Base-by-base conservation (phyloP, 257 asterid species). In the Avicennia marina region DNA sequence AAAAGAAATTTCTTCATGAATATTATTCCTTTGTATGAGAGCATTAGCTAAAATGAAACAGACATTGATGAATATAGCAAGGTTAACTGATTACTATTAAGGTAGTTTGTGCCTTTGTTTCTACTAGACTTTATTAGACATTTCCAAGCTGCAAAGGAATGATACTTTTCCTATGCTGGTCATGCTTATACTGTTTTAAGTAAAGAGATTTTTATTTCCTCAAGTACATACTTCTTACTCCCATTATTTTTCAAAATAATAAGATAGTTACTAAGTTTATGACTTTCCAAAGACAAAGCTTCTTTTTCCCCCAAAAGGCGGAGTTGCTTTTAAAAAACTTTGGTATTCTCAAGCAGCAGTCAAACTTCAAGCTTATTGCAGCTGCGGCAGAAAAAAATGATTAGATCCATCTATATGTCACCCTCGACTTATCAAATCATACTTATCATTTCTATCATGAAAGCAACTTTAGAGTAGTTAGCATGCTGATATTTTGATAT, bases 281-380 rank as follows among this genome's bases (percentile, higher is more conserved):
- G 34, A 29, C 7, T 8, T 8, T 29, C 4, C 4, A 29, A n/a
- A n/a, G n/a, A n/a, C n/a, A n/a, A n/a, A n/a, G n/a, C n/a, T n/a
- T n/a, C n/a, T n/a, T n/a, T n/a, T n/a, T n/a, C n/a, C n/a, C n/a
- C n/a, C n/a, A n/a, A n/a, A n/a, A n/a, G n/a, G n/a, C n/a, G 4
- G 34, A 29, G 22, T 51, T 25, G 42, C n/a, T 54, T 26, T 34
- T 56, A 53, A 41, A 44, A 45, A 29, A 53, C 43, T 17, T 17
- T 31, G 44, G 25, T 15, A 19, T 47, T 54, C 39, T 21, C 3
- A 15, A 54, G 38, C 54, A 10, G 21, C 47, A 45, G 11, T 46
- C 27, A 11, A 15, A 22, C 47, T 48, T 56, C 29, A 49, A 41
- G 42, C 26, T 50, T 26, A 38, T 63, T 62, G 32, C 42, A 50